Evolutionary conservation across 164 flowering plant genomes (phyloP).

Genomic region (Tinospora cordifolia): DNA sequence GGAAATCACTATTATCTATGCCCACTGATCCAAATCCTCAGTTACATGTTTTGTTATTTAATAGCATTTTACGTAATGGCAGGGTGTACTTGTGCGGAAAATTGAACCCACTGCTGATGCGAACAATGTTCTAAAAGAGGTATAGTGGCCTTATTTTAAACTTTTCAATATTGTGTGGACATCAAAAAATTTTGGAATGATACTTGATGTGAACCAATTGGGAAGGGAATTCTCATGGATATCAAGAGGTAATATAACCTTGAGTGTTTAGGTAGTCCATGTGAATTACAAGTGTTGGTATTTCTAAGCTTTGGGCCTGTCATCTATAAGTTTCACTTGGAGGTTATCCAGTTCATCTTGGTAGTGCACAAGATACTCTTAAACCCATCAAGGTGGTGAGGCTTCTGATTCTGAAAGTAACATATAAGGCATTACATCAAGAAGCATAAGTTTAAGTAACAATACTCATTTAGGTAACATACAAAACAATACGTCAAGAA

Average conservation of each 20-base stretch:
- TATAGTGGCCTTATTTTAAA: slow-evolving; percentile 19
- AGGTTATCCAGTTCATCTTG: too few relatives aligned
- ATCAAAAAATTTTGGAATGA: neutral
- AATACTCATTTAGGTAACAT: neutral
- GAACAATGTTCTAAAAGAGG: slow-evolving; percentile 73
- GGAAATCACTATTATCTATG: slow-evolving; percentile 2
- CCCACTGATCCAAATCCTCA: slow-evolving; percentile 2
- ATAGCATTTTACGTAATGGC: slow-evolving; percentile 9
- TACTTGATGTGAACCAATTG: neutral
- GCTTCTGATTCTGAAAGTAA: neutral
- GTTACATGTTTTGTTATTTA: slow-evolving; percentile 1
- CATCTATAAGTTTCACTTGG: too few relatives aligned
- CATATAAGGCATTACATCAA: neutral
- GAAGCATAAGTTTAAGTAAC: too few relatives aligned
- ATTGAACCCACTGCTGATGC: slow-evolving; percentile 92
- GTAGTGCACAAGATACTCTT: too few relatives aligned
- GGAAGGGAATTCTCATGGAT: neutral
- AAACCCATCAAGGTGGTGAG: neutral
- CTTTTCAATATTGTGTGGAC: neutral
- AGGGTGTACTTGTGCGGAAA: slow-evolving; percentile 92
- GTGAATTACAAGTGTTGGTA: neutral
- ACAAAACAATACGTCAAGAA: neutral
- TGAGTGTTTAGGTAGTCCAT: neutral
- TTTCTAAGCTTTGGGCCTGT: neutral
- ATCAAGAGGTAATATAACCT: neutral